Percentiles rank a stretch among this genome's conserved stretches.
Conservation (phyloP, 179 eudicot species). For the Camellia oleifera region DNA sequence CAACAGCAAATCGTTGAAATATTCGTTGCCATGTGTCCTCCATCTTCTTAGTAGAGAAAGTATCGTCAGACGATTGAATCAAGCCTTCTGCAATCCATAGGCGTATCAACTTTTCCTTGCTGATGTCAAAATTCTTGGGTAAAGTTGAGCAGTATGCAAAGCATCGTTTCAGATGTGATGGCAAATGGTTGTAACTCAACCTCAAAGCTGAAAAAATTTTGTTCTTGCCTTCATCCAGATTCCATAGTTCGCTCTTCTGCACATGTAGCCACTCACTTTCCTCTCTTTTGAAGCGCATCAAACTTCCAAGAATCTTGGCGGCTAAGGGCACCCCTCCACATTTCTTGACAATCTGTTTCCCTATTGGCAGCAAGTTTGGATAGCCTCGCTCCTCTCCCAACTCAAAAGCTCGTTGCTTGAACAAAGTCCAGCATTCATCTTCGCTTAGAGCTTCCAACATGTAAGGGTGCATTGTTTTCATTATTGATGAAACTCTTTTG, state of each 20-base stretch:
- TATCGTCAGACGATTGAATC: slow-evolving; percentile 7
- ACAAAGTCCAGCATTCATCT: slow-evolving; percentile 8
- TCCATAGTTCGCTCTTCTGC: slow-evolving; percentile 8
- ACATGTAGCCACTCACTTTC: slow-evolving; percentile 11
- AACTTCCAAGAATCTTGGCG: not conserved
- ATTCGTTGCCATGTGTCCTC: slow-evolving; percentile 16
- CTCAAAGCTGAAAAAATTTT: slow-evolving; percentile 13
- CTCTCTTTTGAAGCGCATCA: slow-evolving; percentile 11
- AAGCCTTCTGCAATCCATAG: slow-evolving; percentile 20
- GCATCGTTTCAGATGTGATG: slow-evolving; percentile 12
- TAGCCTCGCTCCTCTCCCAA: not conserved
- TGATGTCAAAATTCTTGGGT: slow-evolving; percentile 11
- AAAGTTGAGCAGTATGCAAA: slow-evolving; percentile 19
- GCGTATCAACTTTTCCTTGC: slow-evolving; percentile 14
- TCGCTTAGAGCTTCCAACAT: not conserved
- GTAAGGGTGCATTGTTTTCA: not conserved
- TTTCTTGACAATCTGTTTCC: slow-evolving; percentile 9
- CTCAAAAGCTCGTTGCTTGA: slow-evolving; percentile 13
- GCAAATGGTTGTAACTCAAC: slow-evolving; percentile 21
- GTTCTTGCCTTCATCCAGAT: not conserved
- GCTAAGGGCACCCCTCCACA: slow-evolving; percentile 13
- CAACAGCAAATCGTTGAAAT: slow-evolving; percentile 16
- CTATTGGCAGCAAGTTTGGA: slow-evolving; percentile 1
- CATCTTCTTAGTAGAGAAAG: slow-evolving; percentile 7
- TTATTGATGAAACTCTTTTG: slow-evolving; percentile 6